These are phyloP conservation scores for Mastigamoeba balamuthi DNA, from an alignment of 78 protist species.

Conservation along the genomic window DNA sequence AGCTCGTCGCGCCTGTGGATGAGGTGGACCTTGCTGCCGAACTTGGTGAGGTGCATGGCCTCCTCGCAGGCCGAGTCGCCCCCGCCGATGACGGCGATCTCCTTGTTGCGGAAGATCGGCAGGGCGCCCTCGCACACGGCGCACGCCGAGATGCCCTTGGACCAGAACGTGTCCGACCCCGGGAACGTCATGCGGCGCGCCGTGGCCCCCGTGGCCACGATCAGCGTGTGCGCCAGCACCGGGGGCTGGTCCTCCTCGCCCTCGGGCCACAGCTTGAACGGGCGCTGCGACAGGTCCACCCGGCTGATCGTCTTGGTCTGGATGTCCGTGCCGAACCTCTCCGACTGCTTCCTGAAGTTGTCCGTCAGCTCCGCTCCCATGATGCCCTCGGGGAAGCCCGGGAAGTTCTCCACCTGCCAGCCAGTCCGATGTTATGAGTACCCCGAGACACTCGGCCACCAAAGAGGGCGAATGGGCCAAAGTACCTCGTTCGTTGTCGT, in stretches of 20 bases:
- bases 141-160: conserved; percentile 71
- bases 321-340: conserved; percentile 29
- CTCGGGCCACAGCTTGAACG: conserved; percentile 14
- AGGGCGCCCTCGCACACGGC: conserved; percentile 78
- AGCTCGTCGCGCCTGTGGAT: conserved; percentile 62
- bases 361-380: conserved; percentile 53
- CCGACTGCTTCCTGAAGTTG: conserved; percentile 40
- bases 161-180: conserved; percentile 46
- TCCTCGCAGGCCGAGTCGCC: conserved; percentile 85
- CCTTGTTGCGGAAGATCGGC: conserved; percentile 60
- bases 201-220: conserved; percentile 70
- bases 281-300: conserved; percentile 17
- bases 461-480: too few relatives aligned
- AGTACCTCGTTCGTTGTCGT: conserved; percentile 70
- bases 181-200: conserved; percentile 45
- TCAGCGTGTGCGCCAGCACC: conserved; percentile 40
- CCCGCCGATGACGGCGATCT: conserved; percentile 74
- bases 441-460: too few relatives aligned
- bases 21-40: conserved; percentile 30
- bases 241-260: conserved; percentile 5
- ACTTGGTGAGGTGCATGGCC: conserved; percentile 68
- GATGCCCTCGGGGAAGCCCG: conserved; percentile 65
- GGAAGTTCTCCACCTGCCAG: conserved; percentile 88
- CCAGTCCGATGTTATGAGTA: too few relatives aligned
- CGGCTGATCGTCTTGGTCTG: conserved; percentile 16